Percentiles rank a stretch among this genome's conserved stretches.
Conservation (phyloP, 345 rosid genomes). For the Carallia brachiata region DNA sequence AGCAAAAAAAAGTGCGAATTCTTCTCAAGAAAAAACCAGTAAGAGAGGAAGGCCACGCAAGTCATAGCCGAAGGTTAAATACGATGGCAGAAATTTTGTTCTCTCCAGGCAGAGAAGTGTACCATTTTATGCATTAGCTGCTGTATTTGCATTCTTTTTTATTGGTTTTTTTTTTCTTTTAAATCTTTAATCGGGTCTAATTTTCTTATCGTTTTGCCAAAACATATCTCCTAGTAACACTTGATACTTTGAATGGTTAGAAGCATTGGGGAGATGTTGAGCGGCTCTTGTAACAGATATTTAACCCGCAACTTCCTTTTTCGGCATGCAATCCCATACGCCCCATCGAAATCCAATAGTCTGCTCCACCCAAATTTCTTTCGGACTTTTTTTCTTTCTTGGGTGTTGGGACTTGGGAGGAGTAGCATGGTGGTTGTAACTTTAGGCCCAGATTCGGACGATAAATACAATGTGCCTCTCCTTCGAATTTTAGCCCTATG, state of each 20-base stretch:
- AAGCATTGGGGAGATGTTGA: not conserved
- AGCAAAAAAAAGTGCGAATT: constrained; percentile 30
- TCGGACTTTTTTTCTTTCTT: too few species aligned
- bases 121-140: constrained; percentile 2
- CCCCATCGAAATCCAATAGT: too few species aligned
- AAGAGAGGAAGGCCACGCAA: constrained; percentile 81
- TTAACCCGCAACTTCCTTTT: not conserved
- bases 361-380: too few species aligned
- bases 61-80: constrained; percentile 23
- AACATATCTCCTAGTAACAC: not conserved
- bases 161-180: not conserved
- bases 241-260: not conserved
- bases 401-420: too few species aligned
- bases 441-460: too few species aligned
- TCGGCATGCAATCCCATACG: too few species aligned
- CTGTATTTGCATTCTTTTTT: constrained; percentile 9
- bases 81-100: constrained; percentile 23
- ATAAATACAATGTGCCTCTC: too few species aligned
- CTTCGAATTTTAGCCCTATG: too few species aligned
- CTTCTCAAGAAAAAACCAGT: constrained; percentile 47
- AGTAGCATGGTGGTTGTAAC: too few species aligned
- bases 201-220: not conserved
- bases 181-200: not conserved
- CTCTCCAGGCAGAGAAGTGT: constrained; percentile 23
- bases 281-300: constrained; percentile 5